These are phyloP conservation scores for Lactarius hengduanensis DNA, from an alignment of 768 basidiomycete genomes.

Conservation along the genomic window DNA sequence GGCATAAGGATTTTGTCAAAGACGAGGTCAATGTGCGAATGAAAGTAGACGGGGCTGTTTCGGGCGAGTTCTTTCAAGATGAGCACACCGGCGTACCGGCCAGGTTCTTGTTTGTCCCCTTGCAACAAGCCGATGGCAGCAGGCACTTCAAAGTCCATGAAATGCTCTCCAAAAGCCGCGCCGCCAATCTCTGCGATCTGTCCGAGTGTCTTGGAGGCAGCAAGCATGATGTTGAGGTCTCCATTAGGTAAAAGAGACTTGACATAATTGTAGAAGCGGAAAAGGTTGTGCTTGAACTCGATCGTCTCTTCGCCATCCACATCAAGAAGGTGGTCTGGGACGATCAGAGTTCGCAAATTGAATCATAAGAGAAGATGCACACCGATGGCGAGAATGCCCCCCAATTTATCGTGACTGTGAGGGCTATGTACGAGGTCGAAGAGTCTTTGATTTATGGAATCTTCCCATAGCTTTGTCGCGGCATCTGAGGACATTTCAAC, in stretches of 20 bases:
- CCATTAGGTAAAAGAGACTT: conserved; percentile 87
- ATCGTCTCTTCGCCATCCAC: conserved; percentile 78
- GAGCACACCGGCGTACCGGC: conserved; percentile 90
- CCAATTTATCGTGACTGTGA: conserved; percentile 75
- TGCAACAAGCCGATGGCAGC: conserved; percentile 79
- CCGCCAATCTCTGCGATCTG: conserved; percentile 84
- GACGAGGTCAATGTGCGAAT: conserved; percentile 81
- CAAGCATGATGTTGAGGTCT: conserved; percentile 92
- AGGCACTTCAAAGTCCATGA: conserved; percentile 88
- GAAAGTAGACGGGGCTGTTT: conserved; percentile 84
- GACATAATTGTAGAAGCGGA: conserved; percentile 90
- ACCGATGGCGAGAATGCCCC: conserved; percentile 89
- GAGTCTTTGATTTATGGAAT: conserved; percentile 73
- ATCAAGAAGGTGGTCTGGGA: conserved; percentile 70
- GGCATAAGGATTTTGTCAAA: conserved; percentile 93
- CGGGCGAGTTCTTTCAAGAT: conserved; percentile 91
- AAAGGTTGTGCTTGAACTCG: conserved; percentile 76
- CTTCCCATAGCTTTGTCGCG: conserved; percentile 81
- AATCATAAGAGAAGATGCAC: conserved; percentile 29
- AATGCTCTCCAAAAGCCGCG: conserved; percentile 78
- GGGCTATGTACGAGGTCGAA: conserved; percentile 85
- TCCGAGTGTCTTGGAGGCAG: conserved; percentile 89
- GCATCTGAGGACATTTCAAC: conserved; percentile 82
- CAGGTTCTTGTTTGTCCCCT: conserved; percentile 70
- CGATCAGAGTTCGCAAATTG: conserved; percentile 18